Evolutionary conservation across 2,329 filamentous ascomycete genomes (phyloP), one percentile per base, ranked within the genome.

Genomic region (Fonsecaea pedrosoi): DNA sequence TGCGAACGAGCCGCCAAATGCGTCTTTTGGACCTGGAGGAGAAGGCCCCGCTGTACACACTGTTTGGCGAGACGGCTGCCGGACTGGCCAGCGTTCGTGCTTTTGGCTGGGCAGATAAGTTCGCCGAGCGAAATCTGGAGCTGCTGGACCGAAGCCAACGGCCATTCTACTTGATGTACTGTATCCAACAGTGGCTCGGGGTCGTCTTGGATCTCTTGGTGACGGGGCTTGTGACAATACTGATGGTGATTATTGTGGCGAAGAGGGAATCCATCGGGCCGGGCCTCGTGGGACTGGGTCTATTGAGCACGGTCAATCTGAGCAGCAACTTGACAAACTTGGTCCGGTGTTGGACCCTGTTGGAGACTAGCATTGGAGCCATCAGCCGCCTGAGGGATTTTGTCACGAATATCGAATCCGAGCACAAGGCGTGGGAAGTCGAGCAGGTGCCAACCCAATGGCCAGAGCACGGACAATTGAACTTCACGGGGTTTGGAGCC

Each of bases 1-100:
- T 89, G 1, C 80, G 84, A 0, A 89, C 87, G 0, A 88, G 86
- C 0, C 78, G 86, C 0, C 87, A 89, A 73, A 74, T 90, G 7
- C 81, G 87, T 57, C 80, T 87, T 21, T 74, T 90, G 10, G 87
- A 89, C 54, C 80, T 90, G 0, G 87, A 90, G 73, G 82, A 84
- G 1, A 88, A 89, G 69, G 83, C 83, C 0, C 86, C 86, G 0
- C 76, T 89, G 0, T 87, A 85, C 77, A 84, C 80, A 15, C 78
- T 87, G 66, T 88, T 88, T 69, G 78, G 83, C 25, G 86, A 88
- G 68, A 84, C 83, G 1, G 80, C 87, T 50, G 82, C 81, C 38
- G 87, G 87, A 0, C 73, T 88, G 0, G 78, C 80, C 0, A 88
- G 86, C 0, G 79, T 88, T 32, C 81, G 86, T 9, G 84, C 86